These are phyloP conservation scores for Candida tallmaniae DNA, from an alignment of 805 yeast genomes.

Conservation along the genomic window DNA sequence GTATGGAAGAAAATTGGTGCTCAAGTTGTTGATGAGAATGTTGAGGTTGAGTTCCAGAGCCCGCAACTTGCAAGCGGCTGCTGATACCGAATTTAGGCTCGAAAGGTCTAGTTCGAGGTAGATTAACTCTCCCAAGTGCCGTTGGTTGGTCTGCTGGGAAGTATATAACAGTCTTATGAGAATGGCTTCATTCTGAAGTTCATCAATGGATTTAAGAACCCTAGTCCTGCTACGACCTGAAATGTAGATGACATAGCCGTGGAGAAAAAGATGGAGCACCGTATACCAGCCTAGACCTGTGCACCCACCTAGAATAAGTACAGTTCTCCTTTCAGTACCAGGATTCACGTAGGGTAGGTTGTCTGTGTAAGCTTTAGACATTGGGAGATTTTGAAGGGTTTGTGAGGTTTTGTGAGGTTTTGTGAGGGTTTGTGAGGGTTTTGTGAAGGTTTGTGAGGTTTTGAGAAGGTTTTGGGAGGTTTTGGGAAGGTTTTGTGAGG, in stretches of 20 bases:
- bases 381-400: no score
- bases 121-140: slow-evolving; percentile 32
- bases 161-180: slow-evolving; percentile 19
- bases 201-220: slow-evolving; percentile 53
- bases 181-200: slow-evolving; percentile 52
- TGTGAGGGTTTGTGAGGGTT: no score
- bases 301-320: slow-evolving; percentile 77
- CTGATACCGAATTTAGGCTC: slow-evolving; percentile 26
- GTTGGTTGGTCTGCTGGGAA: slow-evolving; percentile 16
- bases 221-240: slow-evolving; percentile 63
- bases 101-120: slow-evolving; percentile 36
- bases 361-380: slow-evolving; percentile 5
- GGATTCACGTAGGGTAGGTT: slow-evolving; percentile 61
- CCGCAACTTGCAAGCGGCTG: slow-evolving; percentile 45
- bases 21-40: slow-evolving; percentile 72
- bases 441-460: no score
- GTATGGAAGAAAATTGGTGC: slow-evolving; percentile 74
- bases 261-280: slow-evolving; percentile 68
- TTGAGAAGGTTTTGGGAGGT: no score
- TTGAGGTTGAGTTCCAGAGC: slow-evolving; percentile 49
- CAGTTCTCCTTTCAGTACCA: slow-evolving; percentile 49
- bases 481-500: no score
- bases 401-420: no score
- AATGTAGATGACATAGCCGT: slow-evolving; percentile 71
- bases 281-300: slow-evolving; percentile 79